A percentile compares a stretch with the other conserved stretches of the same genome.
phyloP scores from a whole-genome alignment of 306 rosid species.

The Vicia faba region DNA sequence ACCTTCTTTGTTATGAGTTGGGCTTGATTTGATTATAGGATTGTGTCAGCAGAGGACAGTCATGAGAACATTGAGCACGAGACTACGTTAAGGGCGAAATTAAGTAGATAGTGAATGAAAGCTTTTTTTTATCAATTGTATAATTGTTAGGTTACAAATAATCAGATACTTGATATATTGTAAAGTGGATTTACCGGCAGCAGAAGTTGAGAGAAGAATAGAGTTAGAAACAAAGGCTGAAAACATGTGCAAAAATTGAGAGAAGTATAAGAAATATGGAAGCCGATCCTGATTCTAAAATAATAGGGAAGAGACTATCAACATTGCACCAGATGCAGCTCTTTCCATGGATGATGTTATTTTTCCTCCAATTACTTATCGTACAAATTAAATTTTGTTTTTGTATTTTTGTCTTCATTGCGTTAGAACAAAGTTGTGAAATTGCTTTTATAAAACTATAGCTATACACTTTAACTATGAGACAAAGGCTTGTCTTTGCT shows the following conservation, averaged over 20 bases:
- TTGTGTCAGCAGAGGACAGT: background rate
- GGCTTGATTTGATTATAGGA: background rate
- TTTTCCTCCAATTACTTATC: slow-evolving; percentile 74
- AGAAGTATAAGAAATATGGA: too few relatives aligned
- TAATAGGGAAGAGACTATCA: slow-evolving; percentile 82
- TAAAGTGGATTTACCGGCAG: slow-evolving; percentile 59
- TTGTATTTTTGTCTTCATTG: slow-evolving; percentile 18
- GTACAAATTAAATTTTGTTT: slow-evolving; percentile 7
- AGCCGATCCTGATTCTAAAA: slow-evolving; percentile 3
- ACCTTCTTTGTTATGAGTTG: background rate
- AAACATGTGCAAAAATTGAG: slow-evolving; percentile 67
- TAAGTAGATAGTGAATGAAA: background rate
- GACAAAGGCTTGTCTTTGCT: too few relatives aligned
- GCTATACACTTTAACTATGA: too few relatives aligned
- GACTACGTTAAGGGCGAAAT: background rate
- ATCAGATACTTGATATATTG: too few relatives aligned
- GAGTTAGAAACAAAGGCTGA: slow-evolving; percentile 91
- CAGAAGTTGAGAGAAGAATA: slow-evolving; percentile 88
- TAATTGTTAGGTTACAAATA: too few relatives aligned
- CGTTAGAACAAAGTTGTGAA: background rate
- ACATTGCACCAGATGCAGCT: slow-evolving; percentile 88
- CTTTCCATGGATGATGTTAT: slow-evolving; percentile 62
- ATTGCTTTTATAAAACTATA: too few relatives aligned
- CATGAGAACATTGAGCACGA: background rate
- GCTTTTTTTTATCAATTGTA: background rate